These are phyloP conservation scores for Lepidopterella palustris DNA, from an alignment of 495 filamentous ascomycete genomes.

Conservation along the genomic window DNA sequence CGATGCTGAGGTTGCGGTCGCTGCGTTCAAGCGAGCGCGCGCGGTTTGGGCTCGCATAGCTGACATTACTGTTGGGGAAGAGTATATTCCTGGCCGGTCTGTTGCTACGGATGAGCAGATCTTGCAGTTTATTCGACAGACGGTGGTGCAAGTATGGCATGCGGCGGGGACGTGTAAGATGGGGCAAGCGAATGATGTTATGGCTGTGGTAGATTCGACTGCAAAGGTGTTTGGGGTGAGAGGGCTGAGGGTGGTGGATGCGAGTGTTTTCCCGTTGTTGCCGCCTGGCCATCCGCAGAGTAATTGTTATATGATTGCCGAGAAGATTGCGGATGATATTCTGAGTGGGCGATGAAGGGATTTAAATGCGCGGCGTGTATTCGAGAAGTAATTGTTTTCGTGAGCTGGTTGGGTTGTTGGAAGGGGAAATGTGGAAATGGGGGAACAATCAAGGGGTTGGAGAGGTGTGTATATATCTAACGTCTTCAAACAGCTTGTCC, in stretches of 20 bases:
- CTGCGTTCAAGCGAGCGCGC: constrained; percentile 49
- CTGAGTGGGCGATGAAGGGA: too few relatives aligned
- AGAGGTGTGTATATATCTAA: too few relatives aligned
- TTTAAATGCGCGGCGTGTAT: too few relatives aligned
- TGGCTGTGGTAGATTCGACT: constrained; percentile 50
- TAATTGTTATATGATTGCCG: constrained; percentile 23
- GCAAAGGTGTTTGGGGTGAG: constrained; percentile 48
- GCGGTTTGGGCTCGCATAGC: constrained; percentile 38
- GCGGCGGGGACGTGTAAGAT: constrained; percentile 48
- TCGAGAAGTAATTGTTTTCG: too few relatives aligned
- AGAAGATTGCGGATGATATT: constrained; percentile 27
- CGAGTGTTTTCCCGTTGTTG: constrained; percentile 7
- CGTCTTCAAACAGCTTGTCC: too few relatives aligned
- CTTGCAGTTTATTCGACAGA: constrained; percentile 39
- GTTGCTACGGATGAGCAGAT: constrained; percentile 50
- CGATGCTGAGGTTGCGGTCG: constrained; percentile 51
- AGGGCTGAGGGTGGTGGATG: constrained; percentile 22
- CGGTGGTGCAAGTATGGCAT: constrained; percentile 45
- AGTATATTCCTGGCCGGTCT: constrained; percentile 43
- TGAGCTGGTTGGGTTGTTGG: too few relatives aligned
- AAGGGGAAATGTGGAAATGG: too few relatives aligned
- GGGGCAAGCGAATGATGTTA: constrained; percentile 41
- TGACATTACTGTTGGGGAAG: constrained; percentile 40
- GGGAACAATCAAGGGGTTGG: too few relatives aligned
- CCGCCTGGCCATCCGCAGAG: constrained; percentile 17